Base-by-base conservation (phyloP, 2,329 filamentous ascomycete genomes). In the Amauroascus verrucosus region DNA sequence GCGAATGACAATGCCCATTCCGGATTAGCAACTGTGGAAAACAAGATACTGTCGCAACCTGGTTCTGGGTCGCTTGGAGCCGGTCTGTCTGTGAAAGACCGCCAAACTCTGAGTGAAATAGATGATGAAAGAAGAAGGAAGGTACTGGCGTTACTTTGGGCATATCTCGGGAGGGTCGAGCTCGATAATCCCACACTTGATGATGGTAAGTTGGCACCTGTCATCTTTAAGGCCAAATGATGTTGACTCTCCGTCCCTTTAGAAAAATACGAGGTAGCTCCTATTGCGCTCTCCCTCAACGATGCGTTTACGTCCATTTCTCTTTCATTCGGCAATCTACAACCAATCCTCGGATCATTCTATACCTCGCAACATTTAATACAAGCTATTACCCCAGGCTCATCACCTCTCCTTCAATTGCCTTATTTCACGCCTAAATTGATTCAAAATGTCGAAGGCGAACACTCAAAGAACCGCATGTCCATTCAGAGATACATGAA, bases 401-500 rank as follows among this genome's bases (percentile, higher is more conserved):
- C 85, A 2, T 94, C 90, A 9, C 90, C 93, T 2, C 83, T 98
- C 40, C 82, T 96, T 48, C 93, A 98, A 72, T 80, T 98, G 11
- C 93, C 93, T 13, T 76, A 94, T 68, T 86, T 97, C 70, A 93
- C 83, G 14, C 77, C 84, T 18, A 75, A 71, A 3, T 69, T 80
- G 44, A 73, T 76, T 22, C 66, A 67, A 53, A 65, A 68, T 11
- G 61, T 75, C 16, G 68, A 72, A 50, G 70, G 85, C 51, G 83
- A 85, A 62, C 68, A 73, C 50, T 80, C 84, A 22, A 88, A 85
- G 68, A 77, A 77, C 8, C 89, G 91, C 68, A 72, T 88, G 62
- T 83, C 81, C 6, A 77, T 98, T 16, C 89, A 96, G 67, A 81
- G 86, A 62, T 95, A 95, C 67, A 94, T 98, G 89, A 78, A 82